Conservation (phyloP, 2,329 filamentous ascomycete genomes). For the Neonectria neomacrospora region DNA sequence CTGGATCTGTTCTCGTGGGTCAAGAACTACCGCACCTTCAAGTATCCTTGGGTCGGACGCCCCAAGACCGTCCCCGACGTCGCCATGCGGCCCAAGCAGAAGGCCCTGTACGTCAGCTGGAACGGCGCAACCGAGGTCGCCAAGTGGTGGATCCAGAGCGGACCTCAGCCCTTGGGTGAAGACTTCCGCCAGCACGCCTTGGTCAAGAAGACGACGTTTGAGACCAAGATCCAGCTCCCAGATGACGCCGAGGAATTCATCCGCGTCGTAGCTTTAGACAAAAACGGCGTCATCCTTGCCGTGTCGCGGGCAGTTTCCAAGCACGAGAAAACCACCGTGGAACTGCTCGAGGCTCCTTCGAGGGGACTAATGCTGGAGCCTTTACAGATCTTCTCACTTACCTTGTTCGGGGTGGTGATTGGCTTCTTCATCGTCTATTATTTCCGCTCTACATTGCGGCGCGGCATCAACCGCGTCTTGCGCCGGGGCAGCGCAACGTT, state of each 20-base stretch:
- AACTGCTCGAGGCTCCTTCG: constrained; percentile 27
- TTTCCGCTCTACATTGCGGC: constrained; percentile 29
- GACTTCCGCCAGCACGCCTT: constrained; percentile 30
- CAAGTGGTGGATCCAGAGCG: constrained; percentile 53
- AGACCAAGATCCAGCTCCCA: constrained; percentile 36
- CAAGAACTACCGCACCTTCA: constrained; percentile 66
- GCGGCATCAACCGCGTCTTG: constrained; percentile 31
- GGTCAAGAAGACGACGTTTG: constrained; percentile 34
- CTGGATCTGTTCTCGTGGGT: constrained; percentile 50
- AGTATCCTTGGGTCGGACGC: constrained; percentile 62
- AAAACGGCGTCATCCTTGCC: constrained; percentile 45
- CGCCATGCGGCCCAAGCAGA: constrained; percentile 37
- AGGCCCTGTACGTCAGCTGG: constrained; percentile 61
- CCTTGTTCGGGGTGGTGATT: constrained; percentile 13
- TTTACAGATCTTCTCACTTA: constrained; percentile 24
- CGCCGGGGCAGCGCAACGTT: constrained; percentile 22
- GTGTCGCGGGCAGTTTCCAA: constrained; percentile 24
- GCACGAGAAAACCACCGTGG: constrained; percentile 17
- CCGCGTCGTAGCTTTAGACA: constrained; percentile 36
- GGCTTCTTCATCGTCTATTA: constrained; percentile 16
- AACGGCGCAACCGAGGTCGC: constrained; percentile 62
- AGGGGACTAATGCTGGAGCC: constrained; percentile 26
- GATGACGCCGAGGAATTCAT: constrained; percentile 30
- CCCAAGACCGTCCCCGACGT: constrained; percentile 48
- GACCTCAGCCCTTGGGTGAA: constrained; percentile 2